phyloP scores from a whole-genome alignment of 2,329 filamentous ascomycete genomes.

The Sordariomycetes sp. region DNA sequence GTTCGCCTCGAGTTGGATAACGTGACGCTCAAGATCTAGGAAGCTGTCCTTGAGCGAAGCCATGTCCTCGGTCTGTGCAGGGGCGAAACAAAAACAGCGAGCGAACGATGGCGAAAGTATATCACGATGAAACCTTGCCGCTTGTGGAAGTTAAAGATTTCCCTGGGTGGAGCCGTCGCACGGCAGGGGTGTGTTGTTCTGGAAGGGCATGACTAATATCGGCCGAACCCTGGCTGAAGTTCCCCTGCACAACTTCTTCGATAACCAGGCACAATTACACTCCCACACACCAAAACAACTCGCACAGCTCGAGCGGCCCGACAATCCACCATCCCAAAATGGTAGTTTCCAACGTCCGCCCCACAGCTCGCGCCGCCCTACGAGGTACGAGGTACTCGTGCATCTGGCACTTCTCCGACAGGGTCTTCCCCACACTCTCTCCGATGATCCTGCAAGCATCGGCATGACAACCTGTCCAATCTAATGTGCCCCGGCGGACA shows the following conservation, averaged over 20 bases:
- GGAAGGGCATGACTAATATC: background rate
- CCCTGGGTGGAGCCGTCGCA: background rate
- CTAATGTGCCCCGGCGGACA: background rate
- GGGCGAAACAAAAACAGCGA: background rate
- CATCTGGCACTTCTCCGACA: background rate
- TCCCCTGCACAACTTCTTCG: too few species aligned
- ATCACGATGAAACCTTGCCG: background rate
- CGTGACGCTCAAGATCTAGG: conserved; percentile 62
- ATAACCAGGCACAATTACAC: too few species aligned
- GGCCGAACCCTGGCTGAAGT: background rate
- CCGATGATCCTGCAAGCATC: background rate
- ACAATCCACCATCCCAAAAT: background rate
- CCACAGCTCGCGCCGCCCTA: too few species aligned
- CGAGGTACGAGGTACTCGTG: too few species aligned
- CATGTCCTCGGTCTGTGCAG: conserved; percentile 18
- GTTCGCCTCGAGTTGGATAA: conserved; percentile 64
- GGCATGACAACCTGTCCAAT: background rate
- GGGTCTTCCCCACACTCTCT: background rate
- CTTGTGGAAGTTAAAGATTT: background rate
- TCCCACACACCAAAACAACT: background rate
- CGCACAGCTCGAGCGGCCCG: background rate
- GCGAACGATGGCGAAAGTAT: background rate
- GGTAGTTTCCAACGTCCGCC: background rate
- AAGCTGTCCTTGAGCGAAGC: conserved; percentile 37
- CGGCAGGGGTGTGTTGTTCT: background rate